Base-by-base conservation (phyloP, 108 stramenopile species). In the Cyclotella distinguenda region DNA sequence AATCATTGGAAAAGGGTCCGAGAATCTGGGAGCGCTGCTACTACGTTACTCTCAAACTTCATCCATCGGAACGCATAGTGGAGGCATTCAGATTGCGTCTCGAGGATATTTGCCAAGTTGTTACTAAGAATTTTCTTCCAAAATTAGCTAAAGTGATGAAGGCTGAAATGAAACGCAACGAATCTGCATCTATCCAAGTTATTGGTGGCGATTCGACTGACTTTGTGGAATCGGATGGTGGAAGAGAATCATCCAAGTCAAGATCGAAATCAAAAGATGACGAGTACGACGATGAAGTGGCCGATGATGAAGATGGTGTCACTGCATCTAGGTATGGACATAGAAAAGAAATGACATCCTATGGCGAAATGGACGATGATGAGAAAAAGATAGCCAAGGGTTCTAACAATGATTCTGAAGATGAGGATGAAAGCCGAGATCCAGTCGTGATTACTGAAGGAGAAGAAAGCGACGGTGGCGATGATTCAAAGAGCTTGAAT, bases 51-150 rank as follows among this genome's bases (percentile, higher is more conserved):
- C 81, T 98, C 10, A 85, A 86, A 55, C 72, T 98, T 6, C 88
- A 96, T 57, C 84, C 90, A 8, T 70, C 87, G 4, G 88, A 86
- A 73, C 80, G 90, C 21, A 96, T 98, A 42, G 68, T 71, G 30
- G 84, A 87, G 45, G 95, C 97, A 5, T 98, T 99, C 79, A 88
- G 91, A 21, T 68, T 99, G 27, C 44, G 62, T 34, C 72, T 96
- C 31, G 82, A 97, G 6, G 85, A 84, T 62, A 92, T 99, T 68
- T 88, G 82, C 0, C 53, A 38, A 38, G 83, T 81, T 42, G 86
- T 97, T n/a, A 74, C 84, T 2, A 59, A 50, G 40, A 34, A 30
- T 31, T 97, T 97, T 51, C 69, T 89, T 18, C 82, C 90, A 6
- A 89, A 84, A 48, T 79, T 99, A 10, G 71, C 86, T 39, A 25